A percentile compares a stretch with the other conserved stretches of the same genome.
Evolutionary conservation across 257 asterid genomes (phyloP).

Genomic region (Fraxinus excelsior): DNA sequence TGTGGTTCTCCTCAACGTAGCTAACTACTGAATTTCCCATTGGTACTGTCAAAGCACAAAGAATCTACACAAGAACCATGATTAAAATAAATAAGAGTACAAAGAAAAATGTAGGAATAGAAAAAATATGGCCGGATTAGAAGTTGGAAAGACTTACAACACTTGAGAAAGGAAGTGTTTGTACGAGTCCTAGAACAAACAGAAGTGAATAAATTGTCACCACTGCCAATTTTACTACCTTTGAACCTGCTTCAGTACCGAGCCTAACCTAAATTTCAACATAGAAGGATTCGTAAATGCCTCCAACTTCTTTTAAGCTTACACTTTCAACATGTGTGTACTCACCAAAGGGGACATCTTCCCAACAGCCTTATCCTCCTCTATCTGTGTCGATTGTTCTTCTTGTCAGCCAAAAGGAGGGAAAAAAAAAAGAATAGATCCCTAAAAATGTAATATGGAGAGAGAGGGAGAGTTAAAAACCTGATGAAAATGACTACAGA

Average conservation of each 20-base stretch:
- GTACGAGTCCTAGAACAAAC: constrained; percentile 39
- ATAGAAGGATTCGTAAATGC: constrained; percentile 1
- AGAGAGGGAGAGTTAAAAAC: constrained; percentile 35
- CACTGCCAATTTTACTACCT: constrained; percentile 44
- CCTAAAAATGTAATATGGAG: not conserved
- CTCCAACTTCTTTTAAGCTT: constrained; percentile 6
- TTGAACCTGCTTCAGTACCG: constrained; percentile 46
- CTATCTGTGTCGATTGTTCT: constrained; percentile 28
- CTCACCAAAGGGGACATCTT: constrained; percentile 64
- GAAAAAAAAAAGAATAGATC: not conserved
- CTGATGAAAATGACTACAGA: constrained; percentile 98
- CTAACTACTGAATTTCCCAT: constrained; percentile 46
- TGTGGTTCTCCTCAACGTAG: constrained; percentile 55
- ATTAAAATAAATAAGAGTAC: not conserved
- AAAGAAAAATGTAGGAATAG: not conserved
- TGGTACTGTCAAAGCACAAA: constrained; percentile 56
- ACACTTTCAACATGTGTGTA: not conserved
- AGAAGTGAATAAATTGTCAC: constrained; percentile 40
- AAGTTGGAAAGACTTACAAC: constrained; percentile 29
- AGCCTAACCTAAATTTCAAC: constrained; percentile 50
- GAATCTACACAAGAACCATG: constrained; percentile 38
- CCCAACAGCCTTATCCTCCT: constrained; percentile 56
- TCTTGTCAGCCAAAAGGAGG: constrained; percentile 16
- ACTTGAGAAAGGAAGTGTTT: constrained; percentile 44
- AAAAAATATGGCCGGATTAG: not conserved